Percentiles rank a stretch among this genome's conserved stretches.
These are phyloP conservation scores for Lyophyllum atratum DNA, from an alignment of 768 basidiomycete species.

Conservation along the genomic window DNA sequence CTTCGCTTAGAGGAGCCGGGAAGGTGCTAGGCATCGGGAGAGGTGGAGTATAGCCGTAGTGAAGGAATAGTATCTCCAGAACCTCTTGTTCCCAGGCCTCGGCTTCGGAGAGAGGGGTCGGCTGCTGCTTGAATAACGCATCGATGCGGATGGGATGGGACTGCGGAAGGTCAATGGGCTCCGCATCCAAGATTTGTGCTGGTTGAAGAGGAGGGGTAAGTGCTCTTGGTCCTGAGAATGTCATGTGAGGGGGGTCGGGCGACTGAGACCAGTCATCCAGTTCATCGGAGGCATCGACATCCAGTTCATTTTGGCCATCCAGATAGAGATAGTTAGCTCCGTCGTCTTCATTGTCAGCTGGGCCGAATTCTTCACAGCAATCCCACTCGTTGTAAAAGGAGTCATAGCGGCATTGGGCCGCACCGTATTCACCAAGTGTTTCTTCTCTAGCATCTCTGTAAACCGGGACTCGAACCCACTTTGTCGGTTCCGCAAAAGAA, in stretches of 20 bases:
- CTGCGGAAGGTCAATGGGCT: neutral
- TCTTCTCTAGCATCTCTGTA: neutral
- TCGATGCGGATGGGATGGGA: neutral
- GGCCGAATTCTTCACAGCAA: neutral
- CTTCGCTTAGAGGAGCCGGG: neutral
- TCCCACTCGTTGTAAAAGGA: neutral
- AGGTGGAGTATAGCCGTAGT: neutral
- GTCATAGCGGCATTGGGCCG: neutral
- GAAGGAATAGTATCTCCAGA: neutral
- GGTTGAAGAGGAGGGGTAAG: neutral
- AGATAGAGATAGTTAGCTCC: neutral
- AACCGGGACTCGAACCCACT: neutral
- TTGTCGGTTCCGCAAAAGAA: neutral
- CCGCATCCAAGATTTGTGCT: neutral
- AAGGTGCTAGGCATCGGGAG: neutral
- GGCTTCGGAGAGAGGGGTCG: too few relatives aligned
- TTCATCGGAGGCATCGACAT: too few relatives aligned
- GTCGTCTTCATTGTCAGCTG: neutral
- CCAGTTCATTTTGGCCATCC: too few relatives aligned
- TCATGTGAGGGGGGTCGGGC: neutral
- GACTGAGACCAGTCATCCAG: neutral
- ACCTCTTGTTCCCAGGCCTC: neutral
- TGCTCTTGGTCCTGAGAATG: neutral
- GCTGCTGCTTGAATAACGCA: too few relatives aligned
- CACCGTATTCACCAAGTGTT: neutral